phyloP scores from a whole-genome alignment of 495 filamentous ascomycete genomes.

The Lophiotrema nucula region DNA sequence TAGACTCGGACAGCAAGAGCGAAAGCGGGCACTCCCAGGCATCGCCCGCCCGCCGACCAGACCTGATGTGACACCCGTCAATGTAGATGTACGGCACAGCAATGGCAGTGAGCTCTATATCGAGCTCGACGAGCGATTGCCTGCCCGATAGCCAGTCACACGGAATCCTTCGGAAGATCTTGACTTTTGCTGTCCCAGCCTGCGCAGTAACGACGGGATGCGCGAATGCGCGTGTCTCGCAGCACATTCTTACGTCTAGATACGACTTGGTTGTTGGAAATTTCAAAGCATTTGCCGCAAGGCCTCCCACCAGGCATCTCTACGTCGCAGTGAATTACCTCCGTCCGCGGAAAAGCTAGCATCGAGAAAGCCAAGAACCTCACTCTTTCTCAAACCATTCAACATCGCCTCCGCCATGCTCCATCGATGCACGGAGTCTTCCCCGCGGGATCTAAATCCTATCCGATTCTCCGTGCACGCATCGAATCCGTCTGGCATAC shows the following conservation, averaged over 20 bases:
- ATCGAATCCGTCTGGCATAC: too few relatives aligned
- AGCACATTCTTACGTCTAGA: background rate
- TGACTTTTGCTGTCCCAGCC: background rate
- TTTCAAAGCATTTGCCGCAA: background rate
- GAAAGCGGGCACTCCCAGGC: background rate
- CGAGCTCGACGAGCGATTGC: too few relatives aligned
- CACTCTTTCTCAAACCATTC: background rate
- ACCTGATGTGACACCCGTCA: too few relatives aligned
- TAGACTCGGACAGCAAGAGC: background rate
- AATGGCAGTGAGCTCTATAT: background rate
- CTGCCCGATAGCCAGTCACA: background rate
- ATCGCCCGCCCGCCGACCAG: too few relatives aligned
- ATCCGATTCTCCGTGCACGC: background rate
- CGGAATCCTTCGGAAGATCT: background rate
- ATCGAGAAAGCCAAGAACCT: background rate
- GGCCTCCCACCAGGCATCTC: background rate
- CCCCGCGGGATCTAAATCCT: background rate
- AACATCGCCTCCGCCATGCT: background rate
- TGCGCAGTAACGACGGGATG: background rate
- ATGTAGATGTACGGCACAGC: constrained; percentile 7
- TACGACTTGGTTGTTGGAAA: background rate
- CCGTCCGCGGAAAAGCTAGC: background rate
- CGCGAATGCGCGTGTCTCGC: background rate
- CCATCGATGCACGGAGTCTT: background rate
- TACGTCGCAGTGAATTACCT: background rate